Conservation (phyloP, 176 grass and related monocot species). For the Canna indica region DNA sequence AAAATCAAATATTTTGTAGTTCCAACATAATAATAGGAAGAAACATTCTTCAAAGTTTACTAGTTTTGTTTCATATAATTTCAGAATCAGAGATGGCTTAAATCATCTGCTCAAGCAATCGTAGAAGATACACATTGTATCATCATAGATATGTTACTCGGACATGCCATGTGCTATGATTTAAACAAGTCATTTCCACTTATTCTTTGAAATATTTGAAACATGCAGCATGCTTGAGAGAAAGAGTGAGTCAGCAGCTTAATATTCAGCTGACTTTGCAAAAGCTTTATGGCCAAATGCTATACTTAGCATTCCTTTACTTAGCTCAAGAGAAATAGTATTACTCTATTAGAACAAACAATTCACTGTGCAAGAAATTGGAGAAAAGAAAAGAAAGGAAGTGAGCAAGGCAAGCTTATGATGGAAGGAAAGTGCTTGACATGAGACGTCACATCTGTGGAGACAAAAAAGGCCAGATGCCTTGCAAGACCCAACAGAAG, state of each 20-base stretch:
- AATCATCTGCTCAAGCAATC: not conserved
- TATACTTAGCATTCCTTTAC: not conserved
- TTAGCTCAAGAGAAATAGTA: not conserved
- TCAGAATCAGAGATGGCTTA: not conserved
- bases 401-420: not conserved
- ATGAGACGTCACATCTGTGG: not conserved
- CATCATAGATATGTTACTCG: not conserved
- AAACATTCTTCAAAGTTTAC: too few relatives aligned
- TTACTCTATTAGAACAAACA: not conserved
- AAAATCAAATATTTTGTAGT: not conserved
- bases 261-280: too few relatives aligned
- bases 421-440: conserved; percentile 9
- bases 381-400: not conserved
- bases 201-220: not conserved
- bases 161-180: conserved; percentile 10
- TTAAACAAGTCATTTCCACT: not conserved
- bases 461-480: not conserved
- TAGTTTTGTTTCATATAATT: too few relatives aligned
- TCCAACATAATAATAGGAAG: too few relatives aligned
- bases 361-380: not conserved
- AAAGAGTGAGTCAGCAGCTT: not conserved
- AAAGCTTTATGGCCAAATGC: not conserved
- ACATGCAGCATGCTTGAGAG: not conserved
- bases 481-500: not conserved
- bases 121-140: not conserved